These are phyloP conservation scores for Bolboschoenoplectus hybrid DNA, from an alignment of 202 grass and related monocot species.

Conservation along the genomic window DNA sequence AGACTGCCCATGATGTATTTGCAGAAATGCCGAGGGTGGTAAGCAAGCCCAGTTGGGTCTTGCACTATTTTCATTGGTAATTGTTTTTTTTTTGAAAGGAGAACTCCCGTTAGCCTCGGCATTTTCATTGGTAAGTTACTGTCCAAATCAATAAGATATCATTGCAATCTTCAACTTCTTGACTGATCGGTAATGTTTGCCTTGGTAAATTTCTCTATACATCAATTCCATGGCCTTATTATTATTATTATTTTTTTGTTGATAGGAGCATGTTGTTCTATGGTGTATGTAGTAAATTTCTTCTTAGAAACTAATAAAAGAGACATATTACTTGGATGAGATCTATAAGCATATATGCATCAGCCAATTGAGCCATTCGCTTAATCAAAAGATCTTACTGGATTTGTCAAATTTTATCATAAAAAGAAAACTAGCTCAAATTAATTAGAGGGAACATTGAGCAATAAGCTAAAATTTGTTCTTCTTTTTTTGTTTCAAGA, in stretches of 20 bases:
- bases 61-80: background rate
- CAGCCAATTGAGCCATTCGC: background rate
- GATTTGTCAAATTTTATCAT: background rate
- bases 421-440: background rate
- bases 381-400: background rate
- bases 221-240: no score
- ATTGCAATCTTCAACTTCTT: background rate
- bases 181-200: conserved; percentile 6
- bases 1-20: background rate
- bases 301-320: background rate
- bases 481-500: background rate
- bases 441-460: background rate
- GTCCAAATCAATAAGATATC: background rate
- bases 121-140: background rate
- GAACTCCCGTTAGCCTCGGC: no score
- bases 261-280: background rate
- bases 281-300: no score
- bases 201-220: background rate
- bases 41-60: background rate
- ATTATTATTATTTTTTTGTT: background rate
- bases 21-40: background rate
- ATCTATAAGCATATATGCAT: background rate
- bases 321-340: background rate
- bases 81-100: no score
- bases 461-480: background rate